phyloP scores from a whole-genome alignment of 352 stramenopile genomes.

The Phytophthora sojae region DNA sequence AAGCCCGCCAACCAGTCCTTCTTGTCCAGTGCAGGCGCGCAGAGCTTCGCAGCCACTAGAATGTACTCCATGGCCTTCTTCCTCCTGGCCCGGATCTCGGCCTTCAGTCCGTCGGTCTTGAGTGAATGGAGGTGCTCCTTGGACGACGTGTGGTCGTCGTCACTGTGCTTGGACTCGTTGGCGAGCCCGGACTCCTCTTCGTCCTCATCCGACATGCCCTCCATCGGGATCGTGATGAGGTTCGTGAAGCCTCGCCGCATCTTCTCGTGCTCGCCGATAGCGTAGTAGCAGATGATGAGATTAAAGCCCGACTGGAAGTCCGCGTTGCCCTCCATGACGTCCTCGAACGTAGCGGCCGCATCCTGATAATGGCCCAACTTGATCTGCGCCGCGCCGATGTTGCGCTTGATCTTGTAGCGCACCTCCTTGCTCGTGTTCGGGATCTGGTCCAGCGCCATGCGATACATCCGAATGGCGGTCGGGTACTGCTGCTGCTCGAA shows the following conservation, averaged over 20 bases:
- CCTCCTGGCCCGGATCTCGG: conserved; percentile 74
- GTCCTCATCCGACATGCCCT: conserved; percentile 83
- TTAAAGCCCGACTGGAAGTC: conserved; percentile 98
- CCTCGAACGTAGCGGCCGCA: conserved; percentile 94
- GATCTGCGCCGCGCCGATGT: conserved; percentile 96
- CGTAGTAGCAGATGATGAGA: conserved; percentile 97
- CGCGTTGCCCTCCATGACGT: conserved; percentile 93
- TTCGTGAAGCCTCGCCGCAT: conserved; percentile 94
- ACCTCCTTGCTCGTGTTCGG: conserved; percentile 94
- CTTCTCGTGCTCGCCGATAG: conserved; percentile 94
- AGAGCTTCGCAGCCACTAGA: conserved; percentile 94
- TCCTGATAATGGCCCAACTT: conserved; percentile 94
- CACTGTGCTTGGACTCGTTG: conserved; percentile 61
- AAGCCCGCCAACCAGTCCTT: conserved; percentile 94
- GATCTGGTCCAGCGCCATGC: conserved; percentile 98
- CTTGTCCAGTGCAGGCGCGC: conserved; percentile 93
- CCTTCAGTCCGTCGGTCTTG: conserved; percentile 76
- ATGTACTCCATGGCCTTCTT: conserved; percentile 93
- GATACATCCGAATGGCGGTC: conserved; percentile 97
- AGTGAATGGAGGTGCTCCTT: conserved; percentile 69
- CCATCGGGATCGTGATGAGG: conserved; percentile 92
- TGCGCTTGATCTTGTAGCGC: conserved; percentile 96
- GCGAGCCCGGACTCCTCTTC: conserved; percentile 78
- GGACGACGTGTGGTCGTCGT: conserved; percentile 47
- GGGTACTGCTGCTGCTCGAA: conserved; percentile 95